Conservation (phyloP, 1,284 basidiomycete species). For the Earliella scabrosa region DNA sequence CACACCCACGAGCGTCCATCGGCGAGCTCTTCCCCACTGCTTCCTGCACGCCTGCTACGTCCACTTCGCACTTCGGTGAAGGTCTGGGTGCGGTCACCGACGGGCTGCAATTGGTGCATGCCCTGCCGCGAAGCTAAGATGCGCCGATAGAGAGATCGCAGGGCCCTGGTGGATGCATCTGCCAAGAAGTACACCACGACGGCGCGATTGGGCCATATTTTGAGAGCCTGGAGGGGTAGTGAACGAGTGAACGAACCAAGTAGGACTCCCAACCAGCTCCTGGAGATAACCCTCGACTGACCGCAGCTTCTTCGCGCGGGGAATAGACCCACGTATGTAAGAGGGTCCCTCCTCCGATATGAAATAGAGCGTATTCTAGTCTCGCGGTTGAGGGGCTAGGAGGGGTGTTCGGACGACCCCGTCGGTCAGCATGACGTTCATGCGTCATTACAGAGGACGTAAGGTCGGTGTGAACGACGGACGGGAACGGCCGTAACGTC, state of each 20-base stretch:
- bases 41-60: background rate
- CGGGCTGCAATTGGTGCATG: background rate
- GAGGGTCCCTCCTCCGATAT: no score
- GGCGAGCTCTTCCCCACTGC: no score
- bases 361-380: background rate
- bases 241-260: constrained; percentile 2
- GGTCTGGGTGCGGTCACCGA: background rate
- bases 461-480: background rate
- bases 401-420: background rate
- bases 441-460: background rate
- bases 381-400: background rate
- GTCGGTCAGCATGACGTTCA: background rate
- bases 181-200: background rate
- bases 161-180: background rate
- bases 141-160: constrained; percentile 12
- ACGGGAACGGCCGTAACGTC: background rate
- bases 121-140: constrained; percentile 8
- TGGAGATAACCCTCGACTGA: constrained; percentile 1
- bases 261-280: background rate
- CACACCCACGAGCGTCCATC: background rate
- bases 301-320: background rate
- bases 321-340: no score
- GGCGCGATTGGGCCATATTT: background rate
- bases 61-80: background rate
- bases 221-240: background rate